A percentile compares a stretch with the other conserved stretches of the same genome.
Evolutionary conservation across 305 asterid species (phyloP).

Genomic region (Plantago rigida): DNA sequence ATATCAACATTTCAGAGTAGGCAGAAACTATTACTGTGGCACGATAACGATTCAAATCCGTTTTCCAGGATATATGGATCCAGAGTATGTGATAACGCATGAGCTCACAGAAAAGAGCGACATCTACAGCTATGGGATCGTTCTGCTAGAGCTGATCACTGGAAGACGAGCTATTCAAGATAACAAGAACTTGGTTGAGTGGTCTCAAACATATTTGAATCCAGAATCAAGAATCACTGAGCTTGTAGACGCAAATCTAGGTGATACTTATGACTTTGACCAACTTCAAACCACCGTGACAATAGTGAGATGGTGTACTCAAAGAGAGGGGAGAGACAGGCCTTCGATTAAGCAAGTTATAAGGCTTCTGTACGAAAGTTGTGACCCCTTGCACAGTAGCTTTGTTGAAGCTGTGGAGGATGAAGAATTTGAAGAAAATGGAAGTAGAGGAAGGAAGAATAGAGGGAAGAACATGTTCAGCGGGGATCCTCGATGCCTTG

Average conservation of each 20-base stretch:
- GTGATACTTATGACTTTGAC: constrained; percentile 57
- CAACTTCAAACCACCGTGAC: constrained; percentile 60
- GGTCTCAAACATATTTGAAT: constrained; percentile 48
- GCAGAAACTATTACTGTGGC: not conserved
- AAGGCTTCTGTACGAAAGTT: constrained; percentile 70
- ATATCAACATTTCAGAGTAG: not conserved
- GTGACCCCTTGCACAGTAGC: constrained; percentile 61
- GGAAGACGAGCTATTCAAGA: constrained; percentile 82
- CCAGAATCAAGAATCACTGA: constrained; percentile 51
- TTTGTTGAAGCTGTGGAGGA: constrained; percentile 72
- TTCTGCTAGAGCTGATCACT: constrained; percentile 61
- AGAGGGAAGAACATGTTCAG: constrained; percentile 46
- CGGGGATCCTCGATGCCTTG: constrained; percentile 61
- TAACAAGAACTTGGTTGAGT: constrained; percentile 73
- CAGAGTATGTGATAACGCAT: constrained; percentile 71
- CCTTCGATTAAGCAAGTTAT: constrained; percentile 93
- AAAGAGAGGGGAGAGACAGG: constrained; percentile 64
- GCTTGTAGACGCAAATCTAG: constrained; percentile 62
- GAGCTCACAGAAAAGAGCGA: constrained; percentile 95
- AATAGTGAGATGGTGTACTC: constrained; percentile 70
- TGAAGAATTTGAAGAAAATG: constrained; percentile 44
- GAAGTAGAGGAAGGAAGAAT: constrained; percentile 49
- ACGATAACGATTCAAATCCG: constrained; percentile 10
- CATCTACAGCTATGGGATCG: constrained; percentile 78
- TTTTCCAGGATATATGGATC: constrained; percentile 80